Base-by-base conservation (phyloP, 1,284 basidiomycete genomes). In the Apiotrichum veenhuisii region DNA sequence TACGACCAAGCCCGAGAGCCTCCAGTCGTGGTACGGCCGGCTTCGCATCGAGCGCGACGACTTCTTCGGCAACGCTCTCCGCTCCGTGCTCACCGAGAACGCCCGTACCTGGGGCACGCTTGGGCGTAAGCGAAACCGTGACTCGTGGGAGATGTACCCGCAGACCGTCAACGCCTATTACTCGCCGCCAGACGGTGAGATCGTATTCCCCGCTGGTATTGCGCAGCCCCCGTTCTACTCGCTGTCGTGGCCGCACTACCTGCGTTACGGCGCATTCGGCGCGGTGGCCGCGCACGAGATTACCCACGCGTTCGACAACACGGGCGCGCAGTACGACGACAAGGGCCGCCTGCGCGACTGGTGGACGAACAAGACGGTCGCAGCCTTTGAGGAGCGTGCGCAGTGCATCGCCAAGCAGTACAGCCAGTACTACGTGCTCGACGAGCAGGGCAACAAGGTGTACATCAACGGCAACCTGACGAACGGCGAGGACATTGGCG, bases 201-300 rank as follows among this genome's bases (percentile, higher is more conserved):
- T 97, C 57, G 91, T 94, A 18, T 97, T 98, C 81, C 94, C 95
- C 5, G 95, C 95, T 17, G 95, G 95, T 40, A 94, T 98, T 69
- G 78, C 98, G 42, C 91, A 88, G 67, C 86, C 89, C 2, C 93
- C 93, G 0, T 98, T 95, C 84, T 98, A 96, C 81, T 84, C 84
- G 15, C 80, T 84, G 54, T 80, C 85, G 57, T 96, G 91, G 91
- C 89, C 73, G 23, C 79, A 67, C n/a, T 95, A 96, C 75, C 80
- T 98, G 58, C 84, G 87, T 50, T 97, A 94, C 65, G 95, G 93
- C 37, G 86, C 91, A 2, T 94, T 96, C 69, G 93, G 91, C 23
- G 85, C 87, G 50, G 86, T 94, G 17, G 91, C 91, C 14, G 84
- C 90, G 0, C 93, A 96, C 71, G 93, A 96, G 73, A 79, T 96